A percentile compares a stretch with the other conserved stretches of the same genome.
phyloP scores from a whole-genome alignment of 2,329 filamentous ascomycete genomes.

The Madurella fahalii region DNA sequence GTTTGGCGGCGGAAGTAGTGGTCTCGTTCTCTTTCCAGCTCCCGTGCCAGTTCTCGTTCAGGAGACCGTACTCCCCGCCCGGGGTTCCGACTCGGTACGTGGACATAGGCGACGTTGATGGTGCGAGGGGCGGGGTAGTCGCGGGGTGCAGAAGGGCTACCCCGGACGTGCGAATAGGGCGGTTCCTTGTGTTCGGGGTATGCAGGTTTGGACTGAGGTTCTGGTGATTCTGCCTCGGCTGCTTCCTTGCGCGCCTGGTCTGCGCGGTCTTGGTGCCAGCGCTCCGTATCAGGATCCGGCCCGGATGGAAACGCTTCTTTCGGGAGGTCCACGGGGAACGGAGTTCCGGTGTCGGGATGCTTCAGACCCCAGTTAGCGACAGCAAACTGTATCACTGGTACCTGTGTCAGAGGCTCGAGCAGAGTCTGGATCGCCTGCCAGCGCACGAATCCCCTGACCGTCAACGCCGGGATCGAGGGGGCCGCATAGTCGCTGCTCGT shows the following conservation, averaged over 20 bases:
- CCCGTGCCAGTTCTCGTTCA: slow-evolving; percentile 20
- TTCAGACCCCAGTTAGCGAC: slow-evolving; percentile 72
- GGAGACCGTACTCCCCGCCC: slow-evolving; percentile 25
- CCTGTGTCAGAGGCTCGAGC: slow-evolving; percentile 82
- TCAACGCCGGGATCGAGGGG: slow-evolving; percentile 78
- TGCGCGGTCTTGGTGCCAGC: slow-evolving; percentile 79
- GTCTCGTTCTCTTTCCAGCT: slow-evolving; percentile 27
- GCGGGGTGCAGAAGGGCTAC: slow-evolving; percentile 25
- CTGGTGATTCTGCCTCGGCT: slow-evolving; percentile 21
- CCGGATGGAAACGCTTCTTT: slow-evolving; percentile 62
- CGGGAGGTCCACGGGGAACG: slow-evolving; percentile 59
- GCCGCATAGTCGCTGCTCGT: slow-evolving; percentile 66
- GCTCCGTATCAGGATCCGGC: slow-evolving; percentile 74
- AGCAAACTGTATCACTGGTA: slow-evolving; percentile 75
- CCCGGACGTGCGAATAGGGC: slow-evolving; percentile 30
- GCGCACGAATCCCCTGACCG: slow-evolving; percentile 77
- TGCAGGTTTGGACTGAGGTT: slow-evolving; percentile 30
- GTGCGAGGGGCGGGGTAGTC: slow-evolving; percentile 38
- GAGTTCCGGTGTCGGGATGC: slow-evolving; percentile 68
- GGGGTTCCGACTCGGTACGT: slow-evolving; percentile 28
- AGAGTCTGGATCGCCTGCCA: slow-evolving; percentile 93
- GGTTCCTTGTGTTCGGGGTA: slow-evolving; percentile 26
- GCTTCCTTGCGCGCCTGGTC: slow-evolving; percentile 63
- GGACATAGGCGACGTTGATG: slow-evolving; percentile 36
- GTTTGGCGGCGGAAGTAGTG: slow-evolving; percentile 28